A percentile compares a stretch with the other conserved stretches of the same genome.
These are phyloP conservation scores for Polygonum aviculare DNA, from an alignment of 148 eudicot genomes.

Conservation along the genomic window DNA sequence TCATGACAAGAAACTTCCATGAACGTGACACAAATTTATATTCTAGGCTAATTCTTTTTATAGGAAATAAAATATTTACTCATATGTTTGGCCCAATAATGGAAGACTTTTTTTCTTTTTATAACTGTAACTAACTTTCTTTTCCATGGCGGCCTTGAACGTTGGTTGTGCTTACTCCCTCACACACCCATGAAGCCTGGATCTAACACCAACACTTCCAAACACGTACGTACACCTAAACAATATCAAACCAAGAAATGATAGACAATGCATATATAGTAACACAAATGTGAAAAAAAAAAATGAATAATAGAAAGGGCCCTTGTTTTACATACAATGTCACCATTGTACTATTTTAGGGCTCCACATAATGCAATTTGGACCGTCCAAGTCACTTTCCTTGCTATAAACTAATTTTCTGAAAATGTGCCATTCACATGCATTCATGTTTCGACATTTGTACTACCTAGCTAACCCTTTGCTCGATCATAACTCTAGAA, in stretches of 20 bases:
- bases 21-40: neutral
- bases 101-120: neutral
- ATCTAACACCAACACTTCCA: constrained; percentile 8
- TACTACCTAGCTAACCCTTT: neutral
- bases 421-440: neutral
- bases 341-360: neutral
- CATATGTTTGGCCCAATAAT: neutral
- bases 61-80: neutral
- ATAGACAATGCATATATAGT: too few relatives aligned
- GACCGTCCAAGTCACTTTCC: constrained; percentile 7
- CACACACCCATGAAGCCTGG: constrained; percentile 1
- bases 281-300: neutral
- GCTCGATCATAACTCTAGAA: neutral
- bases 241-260: neutral
- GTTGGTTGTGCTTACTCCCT: constrained; percentile 2
- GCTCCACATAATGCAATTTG: neutral
- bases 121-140: constrained; percentile 2
- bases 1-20: neutral
- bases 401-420: neutral
- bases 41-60: neutral
- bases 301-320: neutral
- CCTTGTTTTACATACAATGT: neutral
- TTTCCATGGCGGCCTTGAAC: neutral
- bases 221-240: constrained; percentile 5
- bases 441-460: neutral